Percentiles rank a stretch among this genome's conserved stretches.
Conservation (phyloP, 306 rosid species). For the Prunus mongolica region DNA sequence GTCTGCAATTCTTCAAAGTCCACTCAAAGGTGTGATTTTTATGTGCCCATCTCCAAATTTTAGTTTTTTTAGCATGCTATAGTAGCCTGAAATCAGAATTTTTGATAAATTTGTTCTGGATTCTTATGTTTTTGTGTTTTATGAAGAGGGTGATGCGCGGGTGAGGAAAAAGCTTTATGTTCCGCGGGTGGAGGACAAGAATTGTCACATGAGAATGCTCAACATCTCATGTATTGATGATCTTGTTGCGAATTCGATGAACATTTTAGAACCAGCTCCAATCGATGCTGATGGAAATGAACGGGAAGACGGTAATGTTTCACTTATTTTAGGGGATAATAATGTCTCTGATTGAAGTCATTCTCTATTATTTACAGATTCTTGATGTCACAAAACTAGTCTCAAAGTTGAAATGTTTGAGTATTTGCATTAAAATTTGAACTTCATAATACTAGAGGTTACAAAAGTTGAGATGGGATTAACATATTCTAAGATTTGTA, state of each 20-base stretch:
- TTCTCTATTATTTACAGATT: not conserved
- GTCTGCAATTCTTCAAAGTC: slow-evolving; percentile 48
- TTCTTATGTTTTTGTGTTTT: slow-evolving; percentile 21
- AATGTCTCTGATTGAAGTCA: not conserved
- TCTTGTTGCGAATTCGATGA: slow-evolving; percentile 84
- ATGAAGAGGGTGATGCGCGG: slow-evolving; percentile 39
- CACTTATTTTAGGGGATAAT: not conserved
- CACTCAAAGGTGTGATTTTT: slow-evolving; percentile 29
- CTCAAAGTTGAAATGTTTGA: not conserved
- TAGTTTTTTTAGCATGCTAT: not conserved
- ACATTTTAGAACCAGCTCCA: slow-evolving; percentile 83
- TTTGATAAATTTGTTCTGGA: not conserved
- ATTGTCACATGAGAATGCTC: slow-evolving; percentile 89
- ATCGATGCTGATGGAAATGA: slow-evolving; percentile 73
- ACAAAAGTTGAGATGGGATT: not conserved
- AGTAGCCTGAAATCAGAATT: not conserved
- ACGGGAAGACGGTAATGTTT: slow-evolving; percentile 76
- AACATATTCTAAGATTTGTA: not conserved
- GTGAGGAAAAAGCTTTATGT: slow-evolving; percentile 62
- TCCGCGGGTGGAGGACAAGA: slow-evolving; percentile 93
- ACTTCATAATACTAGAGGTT: not conserved
- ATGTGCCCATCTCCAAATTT: not conserved
- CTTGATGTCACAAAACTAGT: not conserved
- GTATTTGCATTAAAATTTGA: not conserved
- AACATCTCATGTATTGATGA: slow-evolving; percentile 69